Evolutionary conservation across 176 grass and related monocot genomes (phyloP), one percentile per base, ranked within the genome.

Genomic region (Alopecurus myosuroides): DNA sequence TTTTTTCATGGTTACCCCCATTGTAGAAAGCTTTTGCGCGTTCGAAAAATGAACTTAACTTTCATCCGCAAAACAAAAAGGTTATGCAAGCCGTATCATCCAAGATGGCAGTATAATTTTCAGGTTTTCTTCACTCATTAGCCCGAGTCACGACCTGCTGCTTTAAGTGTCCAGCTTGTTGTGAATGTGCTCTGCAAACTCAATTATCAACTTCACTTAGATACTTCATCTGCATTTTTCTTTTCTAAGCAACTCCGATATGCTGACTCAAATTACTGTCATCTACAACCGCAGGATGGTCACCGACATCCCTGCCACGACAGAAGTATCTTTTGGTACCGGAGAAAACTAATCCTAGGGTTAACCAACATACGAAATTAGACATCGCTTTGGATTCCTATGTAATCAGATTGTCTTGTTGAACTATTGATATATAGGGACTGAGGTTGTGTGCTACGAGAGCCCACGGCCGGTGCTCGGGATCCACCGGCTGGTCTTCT

Each of bases 401-500:
- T 60, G 18, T 30, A 41, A 17, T 45, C 2, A 48, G 7, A 20
- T 36, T 70, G 4, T 34, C 46, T 19, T 26, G 53, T n/a, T n/a
- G n/a, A n/a, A n/a, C n/a, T n/a, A n/a, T 14, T 5, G 0, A 11
- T 49, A 31, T 20, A 18, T n/a, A 98, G 95, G 93, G 11, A 88
- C 77, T 0, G 95, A 95, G 83, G 52, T 98, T 12, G 70, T 95
- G 80, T 74, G 84, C 55, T 98, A 95, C 35, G 87, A 95, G 76
- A 85, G 77, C 82, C 95, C 96, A 4, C 69, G 91, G 78, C 96
- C 96, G 26, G 77, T 68, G 23, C 89, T 95, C 5, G 96, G 96
- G 18, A 95, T 98, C 87, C 96, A 98, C 85, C 88, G 96, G 40
- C 67, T 98, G 39, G 89, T 98, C 44, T 98, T 94, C 10, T 84